Evolutionary conservation across 176 grass and related monocot species (phyloP).

Genomic region (Miscanthus lutarioriparius): DNA sequence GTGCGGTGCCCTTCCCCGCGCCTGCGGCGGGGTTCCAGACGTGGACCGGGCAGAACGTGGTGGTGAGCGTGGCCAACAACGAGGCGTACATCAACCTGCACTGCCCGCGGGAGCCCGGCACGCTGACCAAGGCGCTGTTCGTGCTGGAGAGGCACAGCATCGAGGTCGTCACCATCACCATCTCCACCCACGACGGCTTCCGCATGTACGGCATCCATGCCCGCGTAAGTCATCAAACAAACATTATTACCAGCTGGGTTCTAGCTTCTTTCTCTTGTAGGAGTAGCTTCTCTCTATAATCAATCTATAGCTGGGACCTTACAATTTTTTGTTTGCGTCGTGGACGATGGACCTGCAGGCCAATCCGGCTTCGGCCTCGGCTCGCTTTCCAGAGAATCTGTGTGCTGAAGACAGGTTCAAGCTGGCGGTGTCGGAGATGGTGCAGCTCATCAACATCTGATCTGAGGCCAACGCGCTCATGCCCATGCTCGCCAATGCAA

Average conservation of each 20-base stretch:
- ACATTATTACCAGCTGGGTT: background rate
- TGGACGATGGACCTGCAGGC: background rate
- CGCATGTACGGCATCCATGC: slow-evolving; percentile 53
- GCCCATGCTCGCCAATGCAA: background rate
- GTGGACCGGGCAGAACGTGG: slow-evolving; percentile 47
- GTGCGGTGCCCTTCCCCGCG: background rate
- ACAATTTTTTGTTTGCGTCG: background rate
- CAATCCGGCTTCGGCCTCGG: background rate
- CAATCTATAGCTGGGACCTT: background rate
- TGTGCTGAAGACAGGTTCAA: slow-evolving; percentile 27
- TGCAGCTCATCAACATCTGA: background rate
- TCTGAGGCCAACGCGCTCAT: background rate
- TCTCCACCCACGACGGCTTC: slow-evolving; percentile 27
- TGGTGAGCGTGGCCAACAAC: slow-evolving; percentile 41
- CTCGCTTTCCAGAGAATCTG: background rate
- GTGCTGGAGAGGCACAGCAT: slow-evolving; percentile 54
- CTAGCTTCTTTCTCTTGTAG: background rate
- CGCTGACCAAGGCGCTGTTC: slow-evolving; percentile 25
- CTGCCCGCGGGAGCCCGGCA: background rate
- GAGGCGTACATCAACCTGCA: slow-evolving; percentile 53
- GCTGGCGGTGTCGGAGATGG: slow-evolving; percentile 12
- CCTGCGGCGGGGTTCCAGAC: slow-evolving; percentile 37
- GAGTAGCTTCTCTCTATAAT: background rate
- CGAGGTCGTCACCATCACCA: slow-evolving; percentile 36
- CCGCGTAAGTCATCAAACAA: slow-evolving; percentile 34